These are phyloP conservation scores for Dentipellis sp. DNA, from an alignment of 768 basidiomycete species.

Conservation along the genomic window DNA sequence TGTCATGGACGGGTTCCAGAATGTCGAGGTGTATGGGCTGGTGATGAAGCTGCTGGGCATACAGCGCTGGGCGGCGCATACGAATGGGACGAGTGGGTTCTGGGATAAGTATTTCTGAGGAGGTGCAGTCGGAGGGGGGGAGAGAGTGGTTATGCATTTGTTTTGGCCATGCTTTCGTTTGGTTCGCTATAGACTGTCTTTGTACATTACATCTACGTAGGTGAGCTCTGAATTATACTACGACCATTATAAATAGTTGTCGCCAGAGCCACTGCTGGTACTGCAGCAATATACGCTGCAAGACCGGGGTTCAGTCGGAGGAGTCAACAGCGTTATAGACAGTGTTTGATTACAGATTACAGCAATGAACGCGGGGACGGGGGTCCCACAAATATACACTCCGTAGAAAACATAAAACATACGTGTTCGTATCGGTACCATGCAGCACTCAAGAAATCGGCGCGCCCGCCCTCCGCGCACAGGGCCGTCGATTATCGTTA, in stretches of 20 bases:
- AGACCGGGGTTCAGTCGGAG: no score
- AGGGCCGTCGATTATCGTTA: no score
- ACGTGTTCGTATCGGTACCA: no score
- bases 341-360: neutral
- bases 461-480: neutral
- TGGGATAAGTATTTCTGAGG: conserved; percentile 69
- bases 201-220: neutral
- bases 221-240: no score
- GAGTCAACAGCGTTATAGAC: no score
- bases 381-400: neutral
- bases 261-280: no score
- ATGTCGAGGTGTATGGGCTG: conserved; percentile 81
- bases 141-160: neutral
- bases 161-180: neutral
- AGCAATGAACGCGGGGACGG: neutral
- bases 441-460: no score
- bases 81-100: conserved; percentile 74
- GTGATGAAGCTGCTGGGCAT: conserved; percentile 68
- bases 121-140: no score
- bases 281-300: no score
- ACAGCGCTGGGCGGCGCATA: conserved; percentile 41
- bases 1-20: conserved; percentile 76
- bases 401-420: no score
- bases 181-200: neutral
- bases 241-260: no score